Percentiles rank a stretch among this genome's conserved stretches.
Evolutionary conservation across 345 rosid genomes (phyloP).

Genomic region (Eucalyptus marginata): DNA sequence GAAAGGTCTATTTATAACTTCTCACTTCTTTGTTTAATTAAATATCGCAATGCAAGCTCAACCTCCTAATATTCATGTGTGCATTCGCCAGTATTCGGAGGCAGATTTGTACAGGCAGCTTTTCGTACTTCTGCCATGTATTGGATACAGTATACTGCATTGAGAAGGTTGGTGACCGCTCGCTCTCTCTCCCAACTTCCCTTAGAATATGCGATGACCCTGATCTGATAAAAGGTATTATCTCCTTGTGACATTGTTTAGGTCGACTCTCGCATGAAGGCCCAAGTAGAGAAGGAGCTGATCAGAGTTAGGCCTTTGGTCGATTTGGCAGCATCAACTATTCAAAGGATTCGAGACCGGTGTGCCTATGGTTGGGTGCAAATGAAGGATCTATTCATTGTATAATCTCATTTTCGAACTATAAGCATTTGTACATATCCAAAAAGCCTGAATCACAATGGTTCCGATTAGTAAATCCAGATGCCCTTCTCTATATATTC

Average conservation of each 20-base stretch:
- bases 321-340: constrained; percentile 36
- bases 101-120: constrained; percentile 93
- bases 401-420: background rate
- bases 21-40: background rate
- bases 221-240: background rate
- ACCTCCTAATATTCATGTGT: background rate
- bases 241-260: constrained; percentile 4
- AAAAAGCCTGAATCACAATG: background rate
- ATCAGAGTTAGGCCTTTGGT: constrained; percentile 42
- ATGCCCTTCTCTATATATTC: background rate
- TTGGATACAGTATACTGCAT: constrained; percentile 54
- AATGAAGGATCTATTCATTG: constrained; percentile 25
- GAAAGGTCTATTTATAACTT: constrained; percentile 35
- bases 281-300: constrained; percentile 51
- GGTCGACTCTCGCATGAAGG: constrained; percentile 40
- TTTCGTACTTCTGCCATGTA: constrained; percentile 65
- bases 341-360: constrained; percentile 47
- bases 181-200: background rate
- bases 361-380: constrained; percentile 87
- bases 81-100: constrained; percentile 55
- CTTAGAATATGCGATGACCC: background rate
- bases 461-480: background rate
- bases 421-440: background rate
- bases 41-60: background rate
- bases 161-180: constrained; percentile 47